Base-by-base conservation (phyloP, 352 stramenopile species). In the Globisporangium mamillatum region DNA sequence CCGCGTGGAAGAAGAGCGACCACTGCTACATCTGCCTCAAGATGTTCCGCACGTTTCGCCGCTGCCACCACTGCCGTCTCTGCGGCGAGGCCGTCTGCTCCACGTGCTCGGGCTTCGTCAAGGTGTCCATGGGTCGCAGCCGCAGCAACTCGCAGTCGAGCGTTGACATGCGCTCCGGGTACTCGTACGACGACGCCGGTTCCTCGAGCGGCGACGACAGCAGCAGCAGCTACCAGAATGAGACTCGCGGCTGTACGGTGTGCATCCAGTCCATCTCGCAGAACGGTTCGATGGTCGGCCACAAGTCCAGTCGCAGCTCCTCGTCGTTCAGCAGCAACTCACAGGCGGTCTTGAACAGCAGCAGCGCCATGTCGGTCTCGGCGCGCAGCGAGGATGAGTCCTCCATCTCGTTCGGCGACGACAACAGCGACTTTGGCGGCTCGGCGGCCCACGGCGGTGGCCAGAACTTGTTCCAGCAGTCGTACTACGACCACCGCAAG, bases 51-150 rank as follows among this genome's bases (percentile, higher is more conserved):
- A 79, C 82, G 12, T 92, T 94, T 69, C 78, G 82, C 1, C 74
- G 74, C 57, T 82, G 80, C 55, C 79, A 92, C 65, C 82, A 91
- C 72, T 92, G 84, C 57, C 84, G 84, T 0, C 80, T 92, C 54
- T 92, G 84, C 60, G 84, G 82, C 18, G 80, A 90, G 62, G 76
- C 78, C 4, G 78, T 92, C 16, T 92, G 82, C 56, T 76, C 72
- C 41, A 78, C 77, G n/a, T 92, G 84, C 68, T 92, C 83, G 16
- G 82, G 70, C 53, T 84, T 86, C 67, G 71, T 89, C 27, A 75
- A 50, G 5, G 59, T 67, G 12, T 46, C 68, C 55, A 68, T 44
- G 7, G 25, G 24, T 25, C 59, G 66, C 8, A n/a, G n/a, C n/a
- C 59, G 54, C 24, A 57, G 66, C 29, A 66, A 71, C 60, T 67